These are phyloP conservation scores for Claviceps citrina DNA, from an alignment of 2,329 filamentous ascomycete species.

Conservation along the genomic window DNA sequence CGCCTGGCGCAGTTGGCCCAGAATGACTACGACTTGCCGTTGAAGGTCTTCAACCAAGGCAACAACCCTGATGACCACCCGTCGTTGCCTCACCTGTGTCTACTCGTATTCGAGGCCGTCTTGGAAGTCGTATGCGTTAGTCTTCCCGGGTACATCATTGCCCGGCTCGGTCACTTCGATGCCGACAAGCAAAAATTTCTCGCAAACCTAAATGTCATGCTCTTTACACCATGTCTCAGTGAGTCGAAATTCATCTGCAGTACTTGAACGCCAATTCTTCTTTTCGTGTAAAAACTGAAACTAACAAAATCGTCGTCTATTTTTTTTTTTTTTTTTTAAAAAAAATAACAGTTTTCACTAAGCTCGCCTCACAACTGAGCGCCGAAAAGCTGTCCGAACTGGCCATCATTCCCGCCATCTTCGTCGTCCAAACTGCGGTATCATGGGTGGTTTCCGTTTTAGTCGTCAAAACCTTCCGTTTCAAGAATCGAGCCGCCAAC, in stretches of 20 bases:
- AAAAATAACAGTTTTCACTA: conserved; percentile 66
- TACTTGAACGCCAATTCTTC: no score
- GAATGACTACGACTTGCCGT: conserved; percentile 25
- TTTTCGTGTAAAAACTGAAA: no score
- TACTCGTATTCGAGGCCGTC: conserved; percentile 88
- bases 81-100: conserved; percentile 50
- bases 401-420: conserved; percentile 89
- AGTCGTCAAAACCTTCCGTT: conserved; percentile 61
- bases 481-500: conserved; percentile 74
- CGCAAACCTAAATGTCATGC: conserved; percentile 85
- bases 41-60: conserved; percentile 23
- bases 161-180: conserved; percentile 80
- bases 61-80: conserved; percentile 40
- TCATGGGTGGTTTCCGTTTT: conserved; percentile 63
- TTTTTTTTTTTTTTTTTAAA: not conserved
- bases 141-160: conserved; percentile 84
- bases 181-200: conserved; percentile 93
- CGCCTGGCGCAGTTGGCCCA: conserved; percentile 25
- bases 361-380: conserved; percentile 85
- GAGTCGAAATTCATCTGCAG: no score
- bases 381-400: conserved; percentile 81
- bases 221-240: conserved; percentile 96
- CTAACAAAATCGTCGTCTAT: no score
- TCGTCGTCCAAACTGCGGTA: conserved; percentile 70
- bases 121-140: conserved; percentile 91